Evolutionary conservation across 2,329 filamentous ascomycete species (phyloP).

Genomic region (Aspergillus pseudoviridinutans): DNA sequence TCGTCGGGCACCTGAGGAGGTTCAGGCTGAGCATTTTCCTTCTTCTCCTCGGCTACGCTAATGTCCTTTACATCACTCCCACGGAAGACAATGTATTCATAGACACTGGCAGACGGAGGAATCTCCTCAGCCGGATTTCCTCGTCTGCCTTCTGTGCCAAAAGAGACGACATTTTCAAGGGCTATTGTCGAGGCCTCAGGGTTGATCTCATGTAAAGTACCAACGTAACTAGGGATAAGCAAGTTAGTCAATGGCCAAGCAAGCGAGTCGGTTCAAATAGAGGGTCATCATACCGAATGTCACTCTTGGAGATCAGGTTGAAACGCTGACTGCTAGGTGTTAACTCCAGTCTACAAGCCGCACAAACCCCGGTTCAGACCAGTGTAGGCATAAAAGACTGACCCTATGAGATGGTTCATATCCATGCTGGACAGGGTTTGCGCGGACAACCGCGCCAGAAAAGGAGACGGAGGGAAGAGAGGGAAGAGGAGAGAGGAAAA

Average conservation of each 20-base stretch:
- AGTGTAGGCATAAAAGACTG: slow-evolving; percentile 27
- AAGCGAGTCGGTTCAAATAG: slow-evolving; percentile 6
- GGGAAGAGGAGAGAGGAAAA: slow-evolving; percentile 19
- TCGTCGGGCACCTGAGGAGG: slow-evolving; percentile 83
- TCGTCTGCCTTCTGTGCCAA: slow-evolving; percentile 87
- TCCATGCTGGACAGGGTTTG: slow-evolving; percentile 37
- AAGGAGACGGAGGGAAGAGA: slow-evolving; percentile 20
- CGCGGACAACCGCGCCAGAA: slow-evolving; percentile 28
- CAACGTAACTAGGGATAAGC: slow-evolving; percentile 69
- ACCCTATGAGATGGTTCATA: slow-evolving; percentile 50
- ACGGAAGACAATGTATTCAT: slow-evolving; percentile 98
- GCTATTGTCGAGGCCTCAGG: slow-evolving; percentile 95
- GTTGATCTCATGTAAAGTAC: slow-evolving; percentile 95
- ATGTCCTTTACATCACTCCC: slow-evolving; percentile 98
- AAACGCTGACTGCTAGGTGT: slow-evolving; percentile 70
- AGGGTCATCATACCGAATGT: slow-evolving; percentile 71
- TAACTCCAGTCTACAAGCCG: slow-evolving; percentile 31
- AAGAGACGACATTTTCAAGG: slow-evolving; percentile 91
- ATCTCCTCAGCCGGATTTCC: slow-evolving; percentile 77
- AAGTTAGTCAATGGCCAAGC: slow-evolving; percentile 32
- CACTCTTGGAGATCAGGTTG: slow-evolving; percentile 94
- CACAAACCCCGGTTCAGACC: slow-evolving; percentile 30
- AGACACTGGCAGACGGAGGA: slow-evolving; percentile 77
- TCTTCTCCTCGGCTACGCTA: slow-evolving; percentile 79
- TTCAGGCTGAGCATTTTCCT: slow-evolving; percentile 67